A percentile compares a stretch with the other conserved stretches of the same genome.
These are phyloP conservation scores for Tilletia horrida DNA, from an alignment of 1,284 basidiomycete genomes.

Conservation along the genomic window DNA sequence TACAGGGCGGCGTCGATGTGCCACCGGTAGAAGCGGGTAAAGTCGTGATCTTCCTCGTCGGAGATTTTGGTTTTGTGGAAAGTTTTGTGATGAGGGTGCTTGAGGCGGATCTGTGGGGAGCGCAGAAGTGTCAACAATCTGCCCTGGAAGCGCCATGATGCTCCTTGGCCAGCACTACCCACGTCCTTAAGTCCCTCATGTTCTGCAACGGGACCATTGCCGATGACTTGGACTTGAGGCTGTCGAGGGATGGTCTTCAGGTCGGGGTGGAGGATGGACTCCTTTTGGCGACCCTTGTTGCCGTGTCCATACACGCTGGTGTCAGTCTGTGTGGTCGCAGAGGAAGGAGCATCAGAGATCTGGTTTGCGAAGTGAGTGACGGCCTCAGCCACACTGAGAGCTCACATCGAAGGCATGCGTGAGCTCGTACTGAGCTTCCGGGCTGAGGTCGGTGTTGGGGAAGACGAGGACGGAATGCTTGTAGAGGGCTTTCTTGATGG, in stretches of 20 bases:
- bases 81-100: conserved; percentile 78
- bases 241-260: conserved; percentile 52
- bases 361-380: too few relatives aligned
- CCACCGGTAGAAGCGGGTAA: conserved; percentile 69
- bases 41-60: conserved; percentile 70
- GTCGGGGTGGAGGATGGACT: conserved; percentile 52
- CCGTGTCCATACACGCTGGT: conserved; percentile 40
- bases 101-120: conserved; percentile 57
- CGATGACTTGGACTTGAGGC: conserved; percentile 56
- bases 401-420: conserved; percentile 43
- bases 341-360: too few relatives aligned
- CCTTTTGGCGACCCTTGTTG: conserved; percentile 29
- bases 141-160: too few relatives aligned
- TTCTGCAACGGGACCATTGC: conserved; percentile 40
- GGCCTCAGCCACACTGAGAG: too few relatives aligned
- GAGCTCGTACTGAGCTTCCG: conserved; percentile 41
- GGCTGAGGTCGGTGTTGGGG: conserved; percentile 36
- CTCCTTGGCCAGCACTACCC: too few relatives aligned
- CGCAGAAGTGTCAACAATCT: too few relatives aligned
- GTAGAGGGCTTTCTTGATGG: conserved; percentile 46
- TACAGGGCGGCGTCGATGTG: conserved; percentile 92
- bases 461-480: conserved; percentile 51
- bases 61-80: conserved; percentile 83
- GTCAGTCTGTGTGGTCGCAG: too few relatives aligned
- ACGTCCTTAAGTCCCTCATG: conserved; percentile 29